These are phyloP conservation scores for Rhodotorula babjevae DNA, from an alignment of 768 basidiomycete species.

Conservation along the genomic window DNA sequence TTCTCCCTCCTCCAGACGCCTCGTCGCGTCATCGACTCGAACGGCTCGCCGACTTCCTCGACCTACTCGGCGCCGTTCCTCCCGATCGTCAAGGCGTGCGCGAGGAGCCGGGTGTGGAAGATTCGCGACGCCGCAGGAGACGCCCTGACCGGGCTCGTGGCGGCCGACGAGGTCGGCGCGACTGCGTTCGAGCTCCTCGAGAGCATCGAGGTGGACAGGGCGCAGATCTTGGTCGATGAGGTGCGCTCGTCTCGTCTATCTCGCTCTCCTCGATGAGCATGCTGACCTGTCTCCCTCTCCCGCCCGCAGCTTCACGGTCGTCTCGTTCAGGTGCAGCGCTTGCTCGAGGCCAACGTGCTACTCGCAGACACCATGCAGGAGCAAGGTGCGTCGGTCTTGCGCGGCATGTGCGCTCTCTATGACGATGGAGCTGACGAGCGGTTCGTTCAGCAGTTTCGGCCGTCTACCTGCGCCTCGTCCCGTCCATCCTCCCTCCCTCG, in stretches of 20 bases:
- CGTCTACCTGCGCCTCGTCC: background rate
- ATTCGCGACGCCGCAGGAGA: slow-evolving; percentile 36
- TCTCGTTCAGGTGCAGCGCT: slow-evolving; percentile 9
- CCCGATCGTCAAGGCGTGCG: slow-evolving; percentile 22
- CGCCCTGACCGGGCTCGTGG: slow-evolving; percentile 31
- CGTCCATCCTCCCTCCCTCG: background rate
- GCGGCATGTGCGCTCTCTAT: no score
- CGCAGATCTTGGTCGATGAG: slow-evolving; percentile 11
- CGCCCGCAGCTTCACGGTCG: slow-evolving; percentile 25
- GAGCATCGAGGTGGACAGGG: slow-evolving; percentile 1
- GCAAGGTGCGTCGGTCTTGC: background rate
- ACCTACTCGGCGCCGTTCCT: slow-evolving; percentile 10
- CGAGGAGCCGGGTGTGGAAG: slow-evolving; percentile 34
- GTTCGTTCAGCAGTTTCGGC: slow-evolving; percentile 8
- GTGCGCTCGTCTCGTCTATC: background rate
- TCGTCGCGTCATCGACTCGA: slow-evolving; percentile 5
- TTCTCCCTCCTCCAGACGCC: slow-evolving; percentile 32
- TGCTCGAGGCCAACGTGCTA: slow-evolving; percentile 5
- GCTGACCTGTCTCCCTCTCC: background rate
- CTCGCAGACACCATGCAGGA: background rate
- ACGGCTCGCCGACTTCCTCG: background rate
- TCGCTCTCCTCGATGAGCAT: no score
- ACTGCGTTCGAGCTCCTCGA: background rate
- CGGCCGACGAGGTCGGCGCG: slow-evolving; percentile 1
- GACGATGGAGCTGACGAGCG: no score